Evolutionary conservation across 192 early-diverging fungal species (phyloP), one percentile per base, ranked within the genome.

Genomic region (Podila verticillata): DNA sequence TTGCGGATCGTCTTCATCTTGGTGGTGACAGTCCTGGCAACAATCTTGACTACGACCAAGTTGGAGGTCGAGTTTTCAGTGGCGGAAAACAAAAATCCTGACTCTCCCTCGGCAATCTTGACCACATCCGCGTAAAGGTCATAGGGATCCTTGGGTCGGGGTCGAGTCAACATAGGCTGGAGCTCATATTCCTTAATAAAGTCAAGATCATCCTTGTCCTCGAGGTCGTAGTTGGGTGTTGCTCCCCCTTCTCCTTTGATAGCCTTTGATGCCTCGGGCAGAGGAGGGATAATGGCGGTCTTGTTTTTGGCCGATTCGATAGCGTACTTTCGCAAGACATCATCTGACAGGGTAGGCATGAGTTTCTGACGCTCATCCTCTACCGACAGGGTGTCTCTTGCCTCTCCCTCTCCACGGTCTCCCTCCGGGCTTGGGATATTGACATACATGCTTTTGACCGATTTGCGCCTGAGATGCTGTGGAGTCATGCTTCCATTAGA

Each of bases 71-170:
- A 64, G 7, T 85, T 85, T 59, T 93, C 91, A 63, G 91, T 90
- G 17, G 96, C 96, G 2, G 94, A 92, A 78, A 90, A 96, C 70
- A 98, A 94, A 19, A 92, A 89, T 10, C 96, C 96, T 61, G 95
- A 97, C 32, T 96, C 96, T 17, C 96, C 96, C 84, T 98, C 95
- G 7, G 96, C 96, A 78, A 98, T 97, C 86, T 94, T 91, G 62
- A 93, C 89, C 66, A 96, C 87, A 82, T 97, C 93, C 36, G 86
- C 83, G 82, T 96, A 98, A n/a, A 95, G 72, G 35, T 86, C 82
- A 47, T 86, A 89, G 19, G 96, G 95, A 82, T 97, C 94, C 32
- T 61, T 70, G 19, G 68, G 48, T 13, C 75, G 57, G 10, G 75
- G 75, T 22, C 75, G 75, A 57, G 32, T 66, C 20, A 78, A 30